Percentiles rank a stretch among this genome's conserved stretches.
Evolutionary conservation across 2,329 filamentous ascomycete species (phyloP).

Genomic region (Aureobasidium sp.): DNA sequence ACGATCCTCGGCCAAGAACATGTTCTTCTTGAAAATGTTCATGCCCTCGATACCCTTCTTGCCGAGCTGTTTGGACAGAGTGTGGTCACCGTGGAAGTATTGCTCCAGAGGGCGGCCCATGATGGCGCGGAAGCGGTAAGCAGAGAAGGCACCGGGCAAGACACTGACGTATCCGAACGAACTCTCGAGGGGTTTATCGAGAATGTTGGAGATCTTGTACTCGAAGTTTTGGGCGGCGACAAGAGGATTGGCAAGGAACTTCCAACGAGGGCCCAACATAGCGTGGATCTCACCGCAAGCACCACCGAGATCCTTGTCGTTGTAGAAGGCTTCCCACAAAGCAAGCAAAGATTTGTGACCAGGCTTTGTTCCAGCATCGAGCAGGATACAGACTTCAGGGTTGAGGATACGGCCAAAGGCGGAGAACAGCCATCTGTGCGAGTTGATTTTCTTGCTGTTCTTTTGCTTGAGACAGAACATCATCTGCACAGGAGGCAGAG

Average conservation of each 20-base stretch:
- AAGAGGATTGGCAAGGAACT: constrained; percentile 90
- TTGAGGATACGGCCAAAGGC: constrained; percentile 95
- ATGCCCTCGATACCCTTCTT: constrained; percentile 99
- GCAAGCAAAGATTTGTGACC: constrained; percentile 82
- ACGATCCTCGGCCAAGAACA: constrained; percentile 99
- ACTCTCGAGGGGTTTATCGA: constrained; percentile 94
- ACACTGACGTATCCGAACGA: constrained; percentile 98
- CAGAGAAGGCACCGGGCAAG: constrained; percentile 96
- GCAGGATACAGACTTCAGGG: constrained; percentile 89
- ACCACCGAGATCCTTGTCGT: constrained; percentile 97
- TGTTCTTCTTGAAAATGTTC: constrained; percentile 99
- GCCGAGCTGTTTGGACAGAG: constrained; percentile 84
- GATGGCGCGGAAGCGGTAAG: constrained; percentile 94
- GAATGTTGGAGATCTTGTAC: constrained; percentile 99
- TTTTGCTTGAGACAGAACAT: constrained; percentile 99
- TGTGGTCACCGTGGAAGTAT: constrained; percentile 99
- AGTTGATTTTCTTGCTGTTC: constrained; percentile 99
- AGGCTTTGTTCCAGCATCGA: constrained; percentile 96
- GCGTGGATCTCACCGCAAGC: constrained; percentile 99
- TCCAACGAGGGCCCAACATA: constrained; percentile 86
- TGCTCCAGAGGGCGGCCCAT: constrained; percentile 96
- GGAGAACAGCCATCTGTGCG: constrained; percentile 97
- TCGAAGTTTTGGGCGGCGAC: constrained; percentile 98
- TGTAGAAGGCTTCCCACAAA: constrained; percentile 98
- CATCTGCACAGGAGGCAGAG: constrained; percentile 93